Evolutionary conservation across 139 green algal genomes (phyloP).

Genomic region (Picochlorum costavermella): DNA sequence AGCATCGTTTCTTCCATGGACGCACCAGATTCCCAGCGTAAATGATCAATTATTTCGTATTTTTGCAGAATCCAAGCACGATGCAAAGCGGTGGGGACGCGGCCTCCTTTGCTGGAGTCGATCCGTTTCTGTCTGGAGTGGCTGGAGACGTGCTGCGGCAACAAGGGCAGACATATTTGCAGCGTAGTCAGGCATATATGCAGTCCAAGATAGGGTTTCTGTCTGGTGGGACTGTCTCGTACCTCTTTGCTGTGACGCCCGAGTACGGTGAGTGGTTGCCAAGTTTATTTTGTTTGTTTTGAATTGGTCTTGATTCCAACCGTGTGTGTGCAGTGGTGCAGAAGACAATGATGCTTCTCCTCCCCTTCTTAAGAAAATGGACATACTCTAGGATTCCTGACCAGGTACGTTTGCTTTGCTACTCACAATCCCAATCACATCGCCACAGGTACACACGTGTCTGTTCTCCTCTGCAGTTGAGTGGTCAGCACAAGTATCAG

Average conservation of each 20-base stretch:
- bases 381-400: constrained; percentile 67
- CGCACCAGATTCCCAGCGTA: too few species aligned
- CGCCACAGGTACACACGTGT: not conserved
- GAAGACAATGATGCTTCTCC: constrained; percentile 89
- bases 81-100: not conserved
- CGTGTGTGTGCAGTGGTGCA: constrained; percentile 11
- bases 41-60: not conserved
- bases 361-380: constrained; percentile 84
- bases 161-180: constrained; percentile 36
- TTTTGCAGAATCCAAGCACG: not conserved
- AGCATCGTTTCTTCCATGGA: too few species aligned
- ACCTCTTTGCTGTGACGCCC: constrained; percentile 80
- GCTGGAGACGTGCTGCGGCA: constrained; percentile 41
- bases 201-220: constrained; percentile 60
- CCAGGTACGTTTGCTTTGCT: constrained; percentile 39
- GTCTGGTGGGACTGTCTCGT: constrained; percentile 60
- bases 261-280: constrained; percentile 52
- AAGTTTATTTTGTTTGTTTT: not conserved
- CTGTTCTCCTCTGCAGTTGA: constrained; percentile 42
- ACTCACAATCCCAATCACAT: not conserved
- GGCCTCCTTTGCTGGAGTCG: not conserved
- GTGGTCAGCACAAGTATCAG: constrained; percentile 71
- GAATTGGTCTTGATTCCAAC: not conserved
- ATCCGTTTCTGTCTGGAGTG: constrained; percentile 32
- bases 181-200: constrained; percentile 38